Evolutionary conservation across 2,329 filamentous ascomycete species (phyloP), one percentile per base, ranked within the genome.

Genomic region (Stenocarpella maydis): DNA sequence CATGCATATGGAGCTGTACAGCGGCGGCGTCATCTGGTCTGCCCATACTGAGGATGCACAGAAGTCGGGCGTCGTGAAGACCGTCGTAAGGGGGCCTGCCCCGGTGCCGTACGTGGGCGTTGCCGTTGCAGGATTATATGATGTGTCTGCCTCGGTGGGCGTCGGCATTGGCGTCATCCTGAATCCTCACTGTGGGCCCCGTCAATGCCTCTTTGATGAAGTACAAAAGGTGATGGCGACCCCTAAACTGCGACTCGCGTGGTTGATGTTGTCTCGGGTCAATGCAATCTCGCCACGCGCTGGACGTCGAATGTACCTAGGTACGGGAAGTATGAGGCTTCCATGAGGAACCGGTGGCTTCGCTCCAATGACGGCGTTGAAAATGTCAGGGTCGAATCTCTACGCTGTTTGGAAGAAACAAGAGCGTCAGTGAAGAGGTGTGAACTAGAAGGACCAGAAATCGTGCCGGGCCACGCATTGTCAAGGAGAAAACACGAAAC

Each of bases 41-140:
- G 28, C 19, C 65, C 65, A 67, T 54, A 31, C 5, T 45, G 49
- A 43, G 4, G 47, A 55, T 12, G 49, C 52, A 12, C 65, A 67
- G 31, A 67, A 67, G 65, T 67, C 65, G 17, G 65, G 65, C 39
- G 65, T 67, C 24, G 43, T 41, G 39, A 67, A 67, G 50, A 67
- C 65, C 10, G 65, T 67, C 26, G 65, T 67, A 19, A 67, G 28
- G 19, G 65, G 65, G 50, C 65, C 65, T 3, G 65, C 65, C 39
- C 65, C 65, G 10, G 55, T 61, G 1, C 55, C 55, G 19, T 45
- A 61, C 2, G 55, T 45, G 10, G 55, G 55, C 12, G 55, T 61
- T 19, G 55, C 55, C 26, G 55, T 61, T 41, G 9, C 10, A 43
- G 39, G 39, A 10, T 61, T 41, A 47, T 61, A 61, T 1, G 55